Conservation (phyloP, 805 yeast species). For the Myxozyma lipomycoides region DNA sequence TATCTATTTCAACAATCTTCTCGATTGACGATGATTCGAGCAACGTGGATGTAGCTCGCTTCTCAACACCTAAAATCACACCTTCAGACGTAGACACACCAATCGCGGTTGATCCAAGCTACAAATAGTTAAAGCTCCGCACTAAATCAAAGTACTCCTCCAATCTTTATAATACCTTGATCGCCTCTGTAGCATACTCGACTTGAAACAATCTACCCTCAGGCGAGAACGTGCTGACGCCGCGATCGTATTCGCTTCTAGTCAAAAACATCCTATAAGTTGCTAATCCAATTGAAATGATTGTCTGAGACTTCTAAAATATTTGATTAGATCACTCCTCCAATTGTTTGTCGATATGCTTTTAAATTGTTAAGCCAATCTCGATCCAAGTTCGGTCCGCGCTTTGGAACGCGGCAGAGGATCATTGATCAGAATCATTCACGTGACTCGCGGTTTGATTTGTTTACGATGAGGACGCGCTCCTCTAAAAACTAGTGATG, state of each 20-base stretch:
- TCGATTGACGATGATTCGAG: slow-evolving; percentile 92
- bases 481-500: too few relatives aligned
- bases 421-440: too few relatives aligned
- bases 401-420: slow-evolving; percentile 4
- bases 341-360: background rate
- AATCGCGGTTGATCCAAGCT: slow-evolving; percentile 93
- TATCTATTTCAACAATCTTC: slow-evolving; percentile 90
- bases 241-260: slow-evolving; percentile 99
- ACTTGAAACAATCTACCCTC: slow-evolving; percentile 98
- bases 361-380: slow-evolving; percentile 3
- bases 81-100: slow-evolving; percentile 96
- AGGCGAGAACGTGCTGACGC: slow-evolving; percentile 97
- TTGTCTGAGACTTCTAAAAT: background rate
- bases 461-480: too few relatives aligned
- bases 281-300: slow-evolving; percentile 2
- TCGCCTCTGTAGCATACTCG: slow-evolving; percentile 95
- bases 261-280: slow-evolving; percentile 89
- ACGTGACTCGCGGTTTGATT: too few relatives aligned
- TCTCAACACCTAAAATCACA: slow-evolving; percentile 93
- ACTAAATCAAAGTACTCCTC: background rate
- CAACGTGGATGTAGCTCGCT: slow-evolving; percentile 88
- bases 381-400: background rate
- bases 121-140: background rate
- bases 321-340: background rate
- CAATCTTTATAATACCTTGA: slow-evolving; percentile 49